Evolutionary conservation across 164 flowering plant genomes (phyloP), one percentile per base, ranked within the genome.

Genomic region (Liriodendron chinense): DNA sequence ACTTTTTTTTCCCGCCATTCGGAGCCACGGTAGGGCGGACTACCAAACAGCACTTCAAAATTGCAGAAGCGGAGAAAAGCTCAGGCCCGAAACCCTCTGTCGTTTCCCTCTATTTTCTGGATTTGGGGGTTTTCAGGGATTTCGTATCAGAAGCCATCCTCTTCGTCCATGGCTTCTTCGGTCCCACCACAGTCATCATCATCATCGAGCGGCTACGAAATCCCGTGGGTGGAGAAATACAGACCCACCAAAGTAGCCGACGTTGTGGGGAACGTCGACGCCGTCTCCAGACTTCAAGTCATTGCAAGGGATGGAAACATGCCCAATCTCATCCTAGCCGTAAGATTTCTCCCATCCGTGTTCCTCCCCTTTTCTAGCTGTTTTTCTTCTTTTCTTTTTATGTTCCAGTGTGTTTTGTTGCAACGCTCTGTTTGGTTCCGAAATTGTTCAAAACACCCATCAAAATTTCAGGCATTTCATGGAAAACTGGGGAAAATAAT

Each of bases 251-350:
- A 88, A 76, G 93, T 92, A 49, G 76, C 87, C 2, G 94, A 92
- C 71, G 87, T 92, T 43, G 96, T 92, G 10, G 96, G 96, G 16
- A 92, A 92, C 84, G 86, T 83, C 65, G 96, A 92, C 50, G 92
- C 94, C 9, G 91, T 89, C 26, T 88, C 94, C 7, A 77, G 93
- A 68, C 91, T 92, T 74, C 92, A 90, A 79, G 90, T 92, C 84
- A 92, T 87, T 82, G 91, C 83, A 74, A 91, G 89, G 71, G 97
- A 94, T 69, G 99, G 98, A 72, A 96, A 92, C 87, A 89, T 96
- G 96, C 98, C 98, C 67, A 91, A 96, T 70, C 90, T 96, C 85
- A 92, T 94, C 72, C 83, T 94, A 56, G 63, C 98, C 5, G 94
- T 92, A 83, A 70, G 65, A 23, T 50, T 34, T 64, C 65, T 47